phyloP scores from a whole-genome alignment of 169 alveolate species.

The Toxoplasma gondii region DNA sequence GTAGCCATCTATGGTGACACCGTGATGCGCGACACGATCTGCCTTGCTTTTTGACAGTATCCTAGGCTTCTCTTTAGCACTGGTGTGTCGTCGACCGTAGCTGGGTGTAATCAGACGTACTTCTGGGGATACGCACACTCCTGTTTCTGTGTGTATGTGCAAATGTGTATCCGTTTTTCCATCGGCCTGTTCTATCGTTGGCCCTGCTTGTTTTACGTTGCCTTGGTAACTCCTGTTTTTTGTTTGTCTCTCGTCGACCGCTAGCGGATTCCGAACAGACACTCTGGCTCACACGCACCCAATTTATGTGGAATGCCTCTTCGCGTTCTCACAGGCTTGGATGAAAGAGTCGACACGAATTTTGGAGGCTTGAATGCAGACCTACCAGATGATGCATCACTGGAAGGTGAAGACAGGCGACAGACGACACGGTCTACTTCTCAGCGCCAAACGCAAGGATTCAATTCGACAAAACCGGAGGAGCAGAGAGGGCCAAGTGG shows the following conservation, averaged over 20 bases:
- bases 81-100: too few species aligned
- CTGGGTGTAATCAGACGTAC: too few species aligned
- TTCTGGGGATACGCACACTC: too few species aligned
- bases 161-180: too few species aligned
- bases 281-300: too few species aligned
- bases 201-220: too few species aligned
- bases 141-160: too few species aligned
- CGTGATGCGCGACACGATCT: too few species aligned
- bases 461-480: neutral
- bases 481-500: neutral
- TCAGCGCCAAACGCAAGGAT: neutral
- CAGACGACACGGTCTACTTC: neutral
- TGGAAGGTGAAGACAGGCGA: neutral
- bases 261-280: neutral
- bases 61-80: too few species aligned
- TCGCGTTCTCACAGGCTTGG: neutral
- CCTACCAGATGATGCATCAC: neutral
- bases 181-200: too few species aligned
- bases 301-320: neutral
- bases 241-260: neutral
- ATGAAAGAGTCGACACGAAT: neutral
- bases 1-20: too few species aligned
- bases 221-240: neutral
- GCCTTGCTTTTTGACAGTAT: too few species aligned
- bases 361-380: neutral